Evolutionary conservation across 1,284 basidiomycete genomes (phyloP), one percentile per base, ranked within the genome.

Genomic region (Cryptococcus sp.): DNA sequence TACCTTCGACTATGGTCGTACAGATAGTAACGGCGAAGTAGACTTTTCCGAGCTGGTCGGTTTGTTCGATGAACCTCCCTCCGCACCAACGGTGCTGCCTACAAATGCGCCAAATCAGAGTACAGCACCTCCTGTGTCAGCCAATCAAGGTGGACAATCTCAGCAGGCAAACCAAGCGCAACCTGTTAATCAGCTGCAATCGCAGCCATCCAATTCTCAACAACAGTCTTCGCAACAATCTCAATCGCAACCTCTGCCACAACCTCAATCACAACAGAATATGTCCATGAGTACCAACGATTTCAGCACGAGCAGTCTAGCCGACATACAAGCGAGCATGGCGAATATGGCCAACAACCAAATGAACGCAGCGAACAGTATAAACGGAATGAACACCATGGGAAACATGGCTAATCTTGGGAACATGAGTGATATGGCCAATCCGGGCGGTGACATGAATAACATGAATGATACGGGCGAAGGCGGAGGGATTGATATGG

Each of bases 401-500:
- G 43, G 13, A 36, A 48, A 23, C 23, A 23, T 23, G 23, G 31
- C 23, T 34, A 5, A 49, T 32, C 32, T 42, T 34, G 5, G 31
- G 43, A n/a, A 48, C 34, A 49, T 47, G 30, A 11, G 34, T 14
- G 48, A 47, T 30, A 13, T 53, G 32, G 36, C 31, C 32, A 53
- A 50, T 15, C 14, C 11, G 3, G 32, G n/a, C 34, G 49, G 38
- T 30, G 42, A 48, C 44, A 23, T 23, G 23, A 14, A 43, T 10
- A 6, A 15, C 37, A 38, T 15, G 34, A 35, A 46, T 34, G 32
- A 46, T 30, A 45, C 50, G 42, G 30, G 49, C 11, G 23, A 13
- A 8, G 11, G 11, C 8, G 36, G 32, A 11, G 46, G 35, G 14
- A 64, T 71, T 57, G 56, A 71, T 56, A 54, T 69, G 58, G 66